Percentiles rank a stretch among this genome's conserved stretches.
These are phyloP conservation scores for Dryas octopetala DNA, from an alignment of 306 rosid genomes.

Conservation along the genomic window DNA sequence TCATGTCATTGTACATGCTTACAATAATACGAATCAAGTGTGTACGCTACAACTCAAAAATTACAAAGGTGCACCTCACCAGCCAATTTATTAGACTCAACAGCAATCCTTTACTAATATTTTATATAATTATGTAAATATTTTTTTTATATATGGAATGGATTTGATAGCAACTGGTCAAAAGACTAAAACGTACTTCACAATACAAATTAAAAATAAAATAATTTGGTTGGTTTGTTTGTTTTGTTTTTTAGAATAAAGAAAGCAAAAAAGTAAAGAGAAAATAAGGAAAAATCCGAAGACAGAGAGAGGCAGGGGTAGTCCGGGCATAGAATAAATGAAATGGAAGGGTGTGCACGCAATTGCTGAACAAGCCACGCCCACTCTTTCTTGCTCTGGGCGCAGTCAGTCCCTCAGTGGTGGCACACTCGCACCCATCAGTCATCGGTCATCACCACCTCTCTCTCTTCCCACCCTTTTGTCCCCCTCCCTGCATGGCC, in stretches of 20 bases:
- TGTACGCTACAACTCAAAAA: neutral
- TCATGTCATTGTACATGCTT: too few species aligned
- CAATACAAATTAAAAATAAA: too few species aligned
- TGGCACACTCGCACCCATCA: neutral
- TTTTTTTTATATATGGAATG: too few species aligned
- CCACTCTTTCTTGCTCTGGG: slow-evolving; percentile 2
- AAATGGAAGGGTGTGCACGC: slow-evolving; percentile 47
- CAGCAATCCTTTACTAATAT: too few species aligned
- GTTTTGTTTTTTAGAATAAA: neutral
- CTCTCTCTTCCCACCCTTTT: slow-evolving; percentile 32
- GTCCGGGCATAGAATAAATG: slow-evolving; percentile 25
- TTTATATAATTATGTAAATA: too few species aligned
- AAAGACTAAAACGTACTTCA: too few species aligned
- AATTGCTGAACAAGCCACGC: slow-evolving; percentile 55
- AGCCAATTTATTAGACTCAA: neutral
- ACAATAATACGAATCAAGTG: neutral
- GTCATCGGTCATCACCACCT: slow-evolving; percentile 4
- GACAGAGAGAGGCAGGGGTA: too few species aligned
- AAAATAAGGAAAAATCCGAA: too few species aligned
- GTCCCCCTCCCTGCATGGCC: slow-evolving; percentile 24
- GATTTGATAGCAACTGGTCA: too few species aligned
- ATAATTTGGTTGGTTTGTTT: neutral
- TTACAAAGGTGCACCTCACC: neutral
- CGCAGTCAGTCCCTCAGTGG: neutral
- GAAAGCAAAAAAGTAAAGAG: too few species aligned